phyloP scores from a whole-genome alignment of 805 yeast species.

The Lachancea kluyveri region DNA sequence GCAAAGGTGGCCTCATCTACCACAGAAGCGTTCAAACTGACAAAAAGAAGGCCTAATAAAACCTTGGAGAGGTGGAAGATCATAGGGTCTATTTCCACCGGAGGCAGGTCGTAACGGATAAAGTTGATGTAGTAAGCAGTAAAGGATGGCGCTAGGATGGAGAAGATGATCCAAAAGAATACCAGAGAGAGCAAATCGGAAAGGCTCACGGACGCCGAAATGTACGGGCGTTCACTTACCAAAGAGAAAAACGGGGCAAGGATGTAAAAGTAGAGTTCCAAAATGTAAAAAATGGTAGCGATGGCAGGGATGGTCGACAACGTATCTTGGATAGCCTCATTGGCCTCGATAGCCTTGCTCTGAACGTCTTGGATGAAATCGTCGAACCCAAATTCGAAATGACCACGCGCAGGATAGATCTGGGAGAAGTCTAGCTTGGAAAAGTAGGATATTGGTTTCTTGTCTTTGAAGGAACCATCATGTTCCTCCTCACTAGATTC shows the following conservation, averaged over 20 bases:
- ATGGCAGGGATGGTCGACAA: slow-evolving; percentile 21
- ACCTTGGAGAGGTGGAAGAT: slow-evolving; percentile 23
- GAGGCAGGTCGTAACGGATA: slow-evolving; percentile 23
- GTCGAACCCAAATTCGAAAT: slow-evolving; percentile 20
- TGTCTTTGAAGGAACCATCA: slow-evolving; percentile 9
- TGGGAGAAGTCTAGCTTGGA: slow-evolving; percentile 7
- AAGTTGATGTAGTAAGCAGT: slow-evolving; percentile 26
- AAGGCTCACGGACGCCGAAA: slow-evolving; percentile 5
- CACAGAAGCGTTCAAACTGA: slow-evolving; percentile 11
- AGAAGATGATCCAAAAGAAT: slow-evolving; percentile 14
- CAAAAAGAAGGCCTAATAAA: slow-evolving; percentile 15
- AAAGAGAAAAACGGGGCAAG: slow-evolving; percentile 7
- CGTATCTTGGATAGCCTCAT: slow-evolving; percentile 22
- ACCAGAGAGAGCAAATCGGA: slow-evolving; percentile 9
- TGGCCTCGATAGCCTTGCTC: slow-evolving; percentile 12
- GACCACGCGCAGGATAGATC: slow-evolving; percentile 4
- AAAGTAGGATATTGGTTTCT: slow-evolving; percentile 7
- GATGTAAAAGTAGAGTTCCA: slow-evolving; percentile 19
- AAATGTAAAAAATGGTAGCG: slow-evolving; percentile 12
- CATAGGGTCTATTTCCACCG: slow-evolving; percentile 27
- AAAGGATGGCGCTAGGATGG: slow-evolving; percentile 17
- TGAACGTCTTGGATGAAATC: slow-evolving; percentile 18
- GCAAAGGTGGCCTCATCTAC: slow-evolving; percentile 9
- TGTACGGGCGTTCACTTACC: slow-evolving; percentile 3
- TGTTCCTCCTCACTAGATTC: slow-evolving; percentile 6